These are phyloP conservation scores for Pseudogymnoascus pannorum DNA, from an alignment of 2,329 filamentous ascomycete species.

Conservation along the genomic window DNA sequence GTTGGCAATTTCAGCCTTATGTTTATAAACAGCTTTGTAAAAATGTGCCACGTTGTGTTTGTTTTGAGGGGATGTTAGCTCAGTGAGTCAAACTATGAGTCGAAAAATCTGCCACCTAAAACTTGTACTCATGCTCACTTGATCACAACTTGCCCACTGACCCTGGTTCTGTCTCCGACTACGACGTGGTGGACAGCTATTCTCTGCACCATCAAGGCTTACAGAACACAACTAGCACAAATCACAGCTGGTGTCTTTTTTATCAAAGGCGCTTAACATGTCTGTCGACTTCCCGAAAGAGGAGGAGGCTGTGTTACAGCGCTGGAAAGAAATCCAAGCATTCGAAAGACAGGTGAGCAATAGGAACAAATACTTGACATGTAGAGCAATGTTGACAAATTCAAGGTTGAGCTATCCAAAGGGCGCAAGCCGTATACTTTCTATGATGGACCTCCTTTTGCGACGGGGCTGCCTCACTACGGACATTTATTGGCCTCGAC, in stretches of 20 bases:
- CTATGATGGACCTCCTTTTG: constrained; percentile 81
- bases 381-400: not conserved
- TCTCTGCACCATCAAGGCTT: not conserved
- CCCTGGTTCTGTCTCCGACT: not conserved
- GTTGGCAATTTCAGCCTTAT: not conserved
- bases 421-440: constrained; percentile 84
- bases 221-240: not conserved
- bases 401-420: constrained; percentile 68
- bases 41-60: not conserved
- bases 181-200: not conserved
- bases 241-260: not conserved
- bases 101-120: constrained; percentile 5
- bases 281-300: constrained; percentile 89
- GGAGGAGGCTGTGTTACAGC: constrained; percentile 75
- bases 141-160: not conserved
- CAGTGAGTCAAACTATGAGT: not conserved
- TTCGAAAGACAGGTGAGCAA: constrained; percentile 69
- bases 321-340: constrained; percentile 88
- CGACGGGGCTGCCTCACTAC: constrained; percentile 62
- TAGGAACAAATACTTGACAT: not conserved
- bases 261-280: constrained; percentile 39
- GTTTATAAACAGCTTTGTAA: not conserved
- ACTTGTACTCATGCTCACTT: not conserved
- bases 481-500: constrained; percentile 74
- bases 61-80: not conserved